Percentiles rank a stretch among this genome's conserved stretches.
Evolutionary conservation across 2,329 filamentous ascomycete genomes (phyloP).

Genomic region (Fragosphaeria purpurea): DNA sequence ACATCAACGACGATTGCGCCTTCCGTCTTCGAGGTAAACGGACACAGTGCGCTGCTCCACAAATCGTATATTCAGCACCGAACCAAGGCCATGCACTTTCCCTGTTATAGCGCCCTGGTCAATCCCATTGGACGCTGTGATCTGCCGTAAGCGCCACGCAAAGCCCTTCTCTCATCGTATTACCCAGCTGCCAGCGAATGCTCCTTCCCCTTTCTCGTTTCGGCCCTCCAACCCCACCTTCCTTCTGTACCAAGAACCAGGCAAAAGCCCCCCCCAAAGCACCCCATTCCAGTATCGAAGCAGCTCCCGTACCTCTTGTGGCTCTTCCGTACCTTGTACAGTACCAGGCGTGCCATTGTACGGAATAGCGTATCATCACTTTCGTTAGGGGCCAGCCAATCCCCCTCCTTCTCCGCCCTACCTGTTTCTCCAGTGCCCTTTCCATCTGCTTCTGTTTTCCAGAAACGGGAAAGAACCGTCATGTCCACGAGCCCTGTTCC

Average conservation of each 20-base stretch:
- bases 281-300: too few relatives aligned
- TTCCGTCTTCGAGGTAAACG: too few relatives aligned
- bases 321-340: too few relatives aligned
- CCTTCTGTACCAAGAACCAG: too few relatives aligned
- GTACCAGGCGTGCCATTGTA: too few relatives aligned
- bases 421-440: neutral
- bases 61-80: too few relatives aligned
- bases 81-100: too few relatives aligned
- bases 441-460: neutral
- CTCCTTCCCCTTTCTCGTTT: neutral
- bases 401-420: neutral
- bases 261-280: too few relatives aligned
- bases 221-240: too few relatives aligned
- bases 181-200: neutral
- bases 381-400: neutral
- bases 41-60: too few relatives aligned
- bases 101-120: neutral
- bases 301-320: too few relatives aligned
- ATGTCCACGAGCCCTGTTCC: neutral
- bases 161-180: neutral
- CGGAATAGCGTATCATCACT: neutral
- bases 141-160: conserved; percentile 8
- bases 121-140: conserved; percentile 2
- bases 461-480: neutral
- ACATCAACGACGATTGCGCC: too few relatives aligned